Conservation (phyloP, 805 yeast genomes). For the Phaffomyces thermotolerans region DNA sequence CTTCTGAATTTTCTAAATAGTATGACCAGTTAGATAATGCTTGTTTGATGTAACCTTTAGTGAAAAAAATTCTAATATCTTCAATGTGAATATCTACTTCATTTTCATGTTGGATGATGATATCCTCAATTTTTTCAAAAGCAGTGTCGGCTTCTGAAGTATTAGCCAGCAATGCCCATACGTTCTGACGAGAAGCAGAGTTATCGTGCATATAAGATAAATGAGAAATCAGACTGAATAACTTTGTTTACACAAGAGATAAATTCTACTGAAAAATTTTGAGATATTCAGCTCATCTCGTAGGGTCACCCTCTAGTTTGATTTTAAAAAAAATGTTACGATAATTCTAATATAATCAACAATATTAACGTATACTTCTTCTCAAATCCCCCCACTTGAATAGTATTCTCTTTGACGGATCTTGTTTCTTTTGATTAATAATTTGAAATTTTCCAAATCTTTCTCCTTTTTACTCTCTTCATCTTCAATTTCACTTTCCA, state of each 20-base stretch:
- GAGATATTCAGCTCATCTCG: constrained; percentile 2
- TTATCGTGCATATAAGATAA: too few relatives aligned
- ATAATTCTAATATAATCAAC: too few relatives aligned
- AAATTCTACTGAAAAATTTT: not conserved
- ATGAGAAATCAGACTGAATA: too few relatives aligned
- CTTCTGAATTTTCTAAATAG: constrained; percentile 42
- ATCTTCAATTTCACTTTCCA: not conserved
- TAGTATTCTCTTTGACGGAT: constrained; percentile 1
- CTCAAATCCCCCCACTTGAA: not conserved
- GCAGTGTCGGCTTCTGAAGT: constrained; percentile 1
- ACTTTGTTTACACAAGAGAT: too few relatives aligned
- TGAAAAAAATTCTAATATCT: constrained; percentile 26
- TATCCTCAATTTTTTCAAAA: constrained; percentile 13
- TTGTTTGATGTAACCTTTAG: constrained; percentile 30
- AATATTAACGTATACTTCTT: not conserved
- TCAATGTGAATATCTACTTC: constrained; percentile 2
- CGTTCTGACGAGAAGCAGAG: too few relatives aligned
- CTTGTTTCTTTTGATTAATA: not conserved
- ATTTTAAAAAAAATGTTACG: too few relatives aligned
- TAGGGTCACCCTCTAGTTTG: constrained; percentile 6
- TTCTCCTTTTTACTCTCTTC: not conserved
- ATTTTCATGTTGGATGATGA: constrained; percentile 4
- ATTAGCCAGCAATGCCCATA: too few relatives aligned
- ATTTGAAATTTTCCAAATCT: constrained; percentile 1
- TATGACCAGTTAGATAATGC: constrained; percentile 41